Conservation (phyloP, 345 rosid species). For the Rhodomyrtus tomentosa region DNA sequence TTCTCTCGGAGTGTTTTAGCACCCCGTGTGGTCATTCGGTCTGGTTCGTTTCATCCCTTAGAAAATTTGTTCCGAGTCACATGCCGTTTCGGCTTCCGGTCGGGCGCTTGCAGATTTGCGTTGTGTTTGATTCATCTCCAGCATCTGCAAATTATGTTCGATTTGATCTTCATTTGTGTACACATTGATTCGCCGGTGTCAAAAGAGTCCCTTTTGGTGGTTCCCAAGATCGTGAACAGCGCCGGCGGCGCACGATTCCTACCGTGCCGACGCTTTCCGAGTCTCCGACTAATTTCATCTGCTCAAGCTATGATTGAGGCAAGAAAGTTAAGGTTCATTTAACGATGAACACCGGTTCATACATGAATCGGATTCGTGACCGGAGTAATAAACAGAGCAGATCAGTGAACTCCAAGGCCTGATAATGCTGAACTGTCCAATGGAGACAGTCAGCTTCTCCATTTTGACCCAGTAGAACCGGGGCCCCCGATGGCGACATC, state of each 20-base stretch:
- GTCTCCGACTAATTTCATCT: background rate
- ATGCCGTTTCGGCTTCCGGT: background rate
- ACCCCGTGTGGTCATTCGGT: background rate
- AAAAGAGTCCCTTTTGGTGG: background rate
- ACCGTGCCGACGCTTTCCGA: background rate
- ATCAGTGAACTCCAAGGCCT: background rate
- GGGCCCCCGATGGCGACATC: background rate
- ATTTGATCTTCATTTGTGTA: background rate
- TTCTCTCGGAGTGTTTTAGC: conserved; percentile 14
- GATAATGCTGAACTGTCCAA: background rate
- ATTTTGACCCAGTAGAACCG: background rate
- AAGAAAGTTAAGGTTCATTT: background rate
- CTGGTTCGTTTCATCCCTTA: background rate
- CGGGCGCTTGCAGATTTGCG: background rate
- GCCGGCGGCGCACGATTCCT: background rate
- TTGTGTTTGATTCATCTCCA: background rate
- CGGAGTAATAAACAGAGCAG: background rate
- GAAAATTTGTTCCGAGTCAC: background rate
- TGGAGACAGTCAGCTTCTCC: background rate
- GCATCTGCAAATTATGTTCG: background rate
- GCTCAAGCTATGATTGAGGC: background rate
- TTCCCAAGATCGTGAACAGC: background rate
- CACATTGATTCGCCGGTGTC: background rate
- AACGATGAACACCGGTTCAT: background rate
- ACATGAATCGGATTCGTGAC: background rate